Evolutionary conservation across 768 basidiomycete genomes (phyloP).

Genomic region (Pisolithus sp.): DNA sequence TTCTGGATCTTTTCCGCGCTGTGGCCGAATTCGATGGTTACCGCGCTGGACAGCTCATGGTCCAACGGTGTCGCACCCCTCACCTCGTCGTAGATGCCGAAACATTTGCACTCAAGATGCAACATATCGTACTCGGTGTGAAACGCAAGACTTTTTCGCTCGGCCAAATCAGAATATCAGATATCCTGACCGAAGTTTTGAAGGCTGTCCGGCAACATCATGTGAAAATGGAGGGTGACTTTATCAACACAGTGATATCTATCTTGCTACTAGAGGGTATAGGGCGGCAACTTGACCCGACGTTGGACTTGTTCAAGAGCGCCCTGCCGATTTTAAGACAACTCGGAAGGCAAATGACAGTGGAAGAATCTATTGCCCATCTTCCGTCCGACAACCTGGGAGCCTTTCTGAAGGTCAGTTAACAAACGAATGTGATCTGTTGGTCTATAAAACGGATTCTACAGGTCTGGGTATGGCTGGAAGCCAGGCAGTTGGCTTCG

Average conservation of each 20-base stretch:
- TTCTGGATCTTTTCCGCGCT: conserved; percentile 93
- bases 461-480: conserved; percentile 89
- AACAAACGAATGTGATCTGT: neutral
- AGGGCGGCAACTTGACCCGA: conserved; percentile 87
- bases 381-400: conserved; percentile 70
- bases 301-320: conserved; percentile 90
- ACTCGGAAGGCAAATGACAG: conserved; percentile 87
- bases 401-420: conserved; percentile 77
- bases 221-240: conserved; percentile 98
- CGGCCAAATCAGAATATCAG: conserved; percentile 93
- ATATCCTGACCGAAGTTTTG: conserved; percentile 86
- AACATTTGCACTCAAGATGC: conserved; percentile 96
- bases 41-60: conserved; percentile 90
- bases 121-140: conserved; percentile 87
- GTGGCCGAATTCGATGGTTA: conserved; percentile 98
- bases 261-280: conserved; percentile 94
- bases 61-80: conserved; percentile 88
- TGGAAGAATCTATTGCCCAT: conserved; percentile 53
- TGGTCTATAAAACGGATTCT: conserved; percentile 5
- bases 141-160: conserved; percentile 97
- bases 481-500: conserved; percentile 83
- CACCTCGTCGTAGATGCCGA: conserved; percentile 87
- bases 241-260: conserved; percentile 95
- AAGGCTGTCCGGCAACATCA: conserved; percentile 84
- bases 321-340: conserved; percentile 90